Conservation (phyloP, 106 monocot species). For the Phalaenopsis equestris region DNA sequence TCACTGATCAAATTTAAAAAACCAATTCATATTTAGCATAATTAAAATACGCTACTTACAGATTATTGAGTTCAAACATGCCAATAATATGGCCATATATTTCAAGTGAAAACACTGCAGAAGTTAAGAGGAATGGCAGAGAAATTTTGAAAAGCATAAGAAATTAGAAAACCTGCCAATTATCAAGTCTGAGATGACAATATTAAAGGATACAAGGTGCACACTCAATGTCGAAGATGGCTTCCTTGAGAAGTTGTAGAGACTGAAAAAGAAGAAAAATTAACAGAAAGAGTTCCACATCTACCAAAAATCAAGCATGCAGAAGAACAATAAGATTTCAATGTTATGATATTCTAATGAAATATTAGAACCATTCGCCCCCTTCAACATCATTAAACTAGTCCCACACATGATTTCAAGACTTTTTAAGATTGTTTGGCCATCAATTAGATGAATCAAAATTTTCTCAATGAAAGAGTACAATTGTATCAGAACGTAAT, state of each 20-base stretch:
- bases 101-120: slow-evolving; percentile 83
- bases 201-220: slow-evolving; percentile 79
- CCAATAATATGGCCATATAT: slow-evolving; percentile 97
- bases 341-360: not conserved
- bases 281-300: not conserved
- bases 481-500: not conserved
- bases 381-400: not conserved
- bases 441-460: not conserved
- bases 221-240: slow-evolving; percentile 77
- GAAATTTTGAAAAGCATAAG: not conserved
- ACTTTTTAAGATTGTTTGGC: not conserved
- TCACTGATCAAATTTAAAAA: not conserved
- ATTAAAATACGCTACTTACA: slow-evolving; percentile 54
- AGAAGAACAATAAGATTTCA: not conserved
- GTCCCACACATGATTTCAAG: not conserved
- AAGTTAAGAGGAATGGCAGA: slow-evolving; percentile 35
- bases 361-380: not conserved
- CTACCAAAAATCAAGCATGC: not conserved
- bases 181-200: not conserved
- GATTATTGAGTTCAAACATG: slow-evolving; percentile 99
- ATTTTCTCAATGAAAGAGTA: not conserved
- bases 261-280: slow-evolving; percentile 43
- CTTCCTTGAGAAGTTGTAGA: slow-evolving; percentile 87
- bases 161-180: not conserved
- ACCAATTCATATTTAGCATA: not conserved